phyloP scores from a whole-genome alignment of 164 flowering plant genomes.

The grape (Vitis vinifera) region DNA sequence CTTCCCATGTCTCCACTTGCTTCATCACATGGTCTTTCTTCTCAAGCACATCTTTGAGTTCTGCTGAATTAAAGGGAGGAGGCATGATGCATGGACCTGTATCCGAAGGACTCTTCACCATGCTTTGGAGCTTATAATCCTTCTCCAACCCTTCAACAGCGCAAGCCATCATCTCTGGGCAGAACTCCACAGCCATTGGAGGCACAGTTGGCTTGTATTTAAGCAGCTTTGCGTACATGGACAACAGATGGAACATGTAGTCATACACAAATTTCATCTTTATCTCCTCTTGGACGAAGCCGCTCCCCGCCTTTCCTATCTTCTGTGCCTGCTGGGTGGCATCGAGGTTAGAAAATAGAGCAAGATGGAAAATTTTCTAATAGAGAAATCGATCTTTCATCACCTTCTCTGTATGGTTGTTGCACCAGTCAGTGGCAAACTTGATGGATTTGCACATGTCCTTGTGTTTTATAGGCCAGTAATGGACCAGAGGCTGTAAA shows the following conservation, averaged over 20 bases:
- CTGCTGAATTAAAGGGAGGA: constrained; percentile 10
- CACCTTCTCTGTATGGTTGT: constrained; percentile 52
- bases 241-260: too few species aligned
- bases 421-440: constrained; percentile 78
- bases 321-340: too few species aligned
- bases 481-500: not conserved
- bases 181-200: too few species aligned
- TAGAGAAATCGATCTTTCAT: not conserved
- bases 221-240: too few species aligned
- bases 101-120: constrained; percentile 19
- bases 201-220: too few species aligned
- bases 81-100: constrained; percentile 25
- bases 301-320: too few species aligned
- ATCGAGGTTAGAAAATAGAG: too few species aligned
- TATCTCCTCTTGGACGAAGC: too few species aligned
- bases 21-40: constrained; percentile 13
- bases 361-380: too few species aligned
- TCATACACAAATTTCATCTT: too few species aligned
- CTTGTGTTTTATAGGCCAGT: constrained; percentile 55
- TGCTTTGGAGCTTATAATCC: not conserved
- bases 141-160: too few species aligned
- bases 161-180: too few species aligned
- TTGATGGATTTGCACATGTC: constrained; percentile 52
- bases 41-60: constrained; percentile 15
- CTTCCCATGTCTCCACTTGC: constrained; percentile 21